phyloP scores from a whole-genome alignment of 257 asterid species.

The Marsdenia floribunda region DNA sequence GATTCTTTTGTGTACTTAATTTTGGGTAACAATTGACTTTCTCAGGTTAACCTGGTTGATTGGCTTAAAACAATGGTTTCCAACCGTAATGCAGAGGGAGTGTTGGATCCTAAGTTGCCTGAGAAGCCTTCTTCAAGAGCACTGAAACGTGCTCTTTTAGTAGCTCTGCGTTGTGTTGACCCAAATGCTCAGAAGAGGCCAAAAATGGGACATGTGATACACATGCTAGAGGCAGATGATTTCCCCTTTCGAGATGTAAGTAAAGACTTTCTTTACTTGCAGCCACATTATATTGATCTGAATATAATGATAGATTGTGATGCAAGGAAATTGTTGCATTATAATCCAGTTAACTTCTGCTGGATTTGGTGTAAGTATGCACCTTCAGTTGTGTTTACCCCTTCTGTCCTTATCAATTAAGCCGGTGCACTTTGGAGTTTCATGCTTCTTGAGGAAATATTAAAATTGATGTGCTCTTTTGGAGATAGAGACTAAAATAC shows the following conservation, averaged over 20 bases:
- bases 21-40: background rate
- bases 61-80: conserved; percentile 95
- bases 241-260: conserved; percentile 83
- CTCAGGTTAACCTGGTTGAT: conserved; percentile 73
- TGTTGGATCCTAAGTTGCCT: conserved; percentile 67
- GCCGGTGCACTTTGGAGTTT: too few relatives aligned
- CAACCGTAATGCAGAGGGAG: conserved; percentile 72
- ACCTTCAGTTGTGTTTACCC: background rate
- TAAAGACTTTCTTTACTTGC: conserved; percentile 7
- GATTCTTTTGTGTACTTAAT: conserved; percentile 13
- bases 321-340: background rate
- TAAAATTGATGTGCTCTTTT: too few relatives aligned
- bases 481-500: too few relatives aligned
- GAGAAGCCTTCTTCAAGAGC: conserved; percentile 80
- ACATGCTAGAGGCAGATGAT: conserved; percentile 91
- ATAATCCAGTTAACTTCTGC: background rate
- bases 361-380: background rate
- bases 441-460: too few relatives aligned
- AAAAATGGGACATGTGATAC: conserved; percentile 89
- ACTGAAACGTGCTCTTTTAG: conserved; percentile 74
- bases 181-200: conserved; percentile 84
- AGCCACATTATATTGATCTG: background rate
- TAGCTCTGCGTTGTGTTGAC: conserved; percentile 80
- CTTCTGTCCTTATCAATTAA: too few relatives aligned
- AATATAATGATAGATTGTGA: background rate